These are phyloP conservation scores for Zasmidium citrigriseum DNA, from an alignment of 2,329 filamentous ascomycete species.

Conservation along the genomic window DNA sequence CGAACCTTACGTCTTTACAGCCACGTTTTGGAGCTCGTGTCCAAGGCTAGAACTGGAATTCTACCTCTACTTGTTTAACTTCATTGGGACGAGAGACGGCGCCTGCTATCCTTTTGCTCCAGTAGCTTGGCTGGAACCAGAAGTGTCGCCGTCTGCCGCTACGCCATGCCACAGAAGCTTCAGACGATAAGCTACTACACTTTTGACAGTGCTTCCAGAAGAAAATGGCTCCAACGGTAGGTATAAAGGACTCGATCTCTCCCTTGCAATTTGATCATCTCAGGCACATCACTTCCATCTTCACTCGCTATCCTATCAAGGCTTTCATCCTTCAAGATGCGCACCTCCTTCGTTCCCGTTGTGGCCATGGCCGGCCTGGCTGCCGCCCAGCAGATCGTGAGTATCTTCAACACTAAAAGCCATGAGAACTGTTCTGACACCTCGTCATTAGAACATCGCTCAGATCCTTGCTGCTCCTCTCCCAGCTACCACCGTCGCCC, in stretches of 20 bases:
- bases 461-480: conserved; percentile 23
- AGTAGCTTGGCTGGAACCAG: conserved; percentile 3
- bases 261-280: no score
- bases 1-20: conserved; percentile 10
- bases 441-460: conserved; percentile 15
- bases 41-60: conserved; percentile 1
- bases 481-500: conserved; percentile 19
- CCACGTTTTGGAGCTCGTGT: conserved; percentile 3
- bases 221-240: background rate
- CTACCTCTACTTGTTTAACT: background rate
- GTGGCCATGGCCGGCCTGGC: conserved; percentile 24
- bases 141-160: background rate
- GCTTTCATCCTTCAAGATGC: conserved; percentile 12
- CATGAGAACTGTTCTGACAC: background rate
- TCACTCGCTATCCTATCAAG: background rate
- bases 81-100: background rate
- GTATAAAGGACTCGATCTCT: conserved; percentile 3
- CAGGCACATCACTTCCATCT: conserved; percentile 2
- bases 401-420: no score
- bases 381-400: conserved; percentile 23
- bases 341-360: conserved; percentile 17
- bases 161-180: background rate
- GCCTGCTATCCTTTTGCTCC: background rate
- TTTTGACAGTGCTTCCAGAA: background rate
- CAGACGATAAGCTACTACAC: background rate